A percentile compares a stretch with the other conserved stretches of the same genome.
Conservation (phyloP, 495 filamentous ascomycete genomes). For the Rhizodiscina lignyota region DNA sequence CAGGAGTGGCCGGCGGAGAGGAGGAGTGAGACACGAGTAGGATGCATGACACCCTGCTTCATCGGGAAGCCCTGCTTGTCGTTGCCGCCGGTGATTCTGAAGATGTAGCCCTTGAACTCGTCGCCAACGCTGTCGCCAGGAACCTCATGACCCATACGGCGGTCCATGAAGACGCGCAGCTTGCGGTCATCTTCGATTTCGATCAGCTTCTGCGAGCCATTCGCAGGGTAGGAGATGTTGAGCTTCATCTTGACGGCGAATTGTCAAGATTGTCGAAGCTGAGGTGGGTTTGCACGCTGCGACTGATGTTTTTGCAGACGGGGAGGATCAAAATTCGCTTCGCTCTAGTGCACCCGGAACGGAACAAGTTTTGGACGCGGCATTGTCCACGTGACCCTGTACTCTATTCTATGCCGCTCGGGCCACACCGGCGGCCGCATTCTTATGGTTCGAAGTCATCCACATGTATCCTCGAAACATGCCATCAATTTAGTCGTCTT, state of each 20-base stretch:
- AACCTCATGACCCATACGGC: conserved; percentile 96
- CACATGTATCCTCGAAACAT: too few species aligned
- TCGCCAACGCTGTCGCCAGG: conserved; percentile 83
- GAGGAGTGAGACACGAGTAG: conserved; percentile 90
- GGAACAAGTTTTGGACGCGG: too few species aligned
- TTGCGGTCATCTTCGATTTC: conserved; percentile 97
- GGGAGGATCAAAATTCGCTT: too few species aligned
- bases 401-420: too few species aligned
- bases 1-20: conserved; percentile 87
- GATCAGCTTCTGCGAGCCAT: conserved; percentile 97
- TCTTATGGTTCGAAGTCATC: too few species aligned
- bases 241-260: conserved; percentile 58
- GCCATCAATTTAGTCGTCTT: too few species aligned
- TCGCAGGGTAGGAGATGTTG: conserved; percentile 96
- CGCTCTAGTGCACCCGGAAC: too few species aligned
- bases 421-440: too few species aligned
- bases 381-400: too few species aligned
- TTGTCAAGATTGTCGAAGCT: conserved; percentile 25
- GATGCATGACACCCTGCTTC: conserved; percentile 99
- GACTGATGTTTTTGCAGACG: too few species aligned
- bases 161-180: conserved; percentile 72
- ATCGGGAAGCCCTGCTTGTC: conserved; percentile 99
- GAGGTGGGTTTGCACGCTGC: too few species aligned
- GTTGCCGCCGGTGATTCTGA: conserved; percentile 98
- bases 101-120: conserved; percentile 98